Evolutionary conservation across 208 protist species (phyloP).

Genomic region (Leishmania gerbilli): DNA sequence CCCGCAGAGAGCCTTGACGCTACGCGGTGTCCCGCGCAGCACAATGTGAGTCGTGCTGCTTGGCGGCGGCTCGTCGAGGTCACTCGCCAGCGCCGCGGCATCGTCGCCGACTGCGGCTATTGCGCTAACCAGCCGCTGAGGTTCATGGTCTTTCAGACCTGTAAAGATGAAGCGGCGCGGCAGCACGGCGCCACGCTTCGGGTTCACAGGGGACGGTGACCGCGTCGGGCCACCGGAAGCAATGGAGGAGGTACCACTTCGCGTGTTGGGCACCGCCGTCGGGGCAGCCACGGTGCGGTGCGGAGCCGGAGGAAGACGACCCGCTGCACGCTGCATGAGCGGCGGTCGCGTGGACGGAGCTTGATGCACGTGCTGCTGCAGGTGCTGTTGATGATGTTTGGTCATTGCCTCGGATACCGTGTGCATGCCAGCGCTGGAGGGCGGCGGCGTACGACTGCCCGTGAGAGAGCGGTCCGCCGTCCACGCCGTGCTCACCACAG

Average conservation of each 20-base stretch:
- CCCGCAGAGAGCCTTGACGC: constrained; percentile 83
- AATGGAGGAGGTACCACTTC: constrained; percentile 61
- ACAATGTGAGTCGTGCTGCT: constrained; percentile 73
- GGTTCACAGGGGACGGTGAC: constrained; percentile 84
- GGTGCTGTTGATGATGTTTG: constrained; percentile 9
- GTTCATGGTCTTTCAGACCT: constrained; percentile 59
- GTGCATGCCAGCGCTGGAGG: not conserved
- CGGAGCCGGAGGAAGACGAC: constrained; percentile 23
- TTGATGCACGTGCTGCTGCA: constrained; percentile 5
- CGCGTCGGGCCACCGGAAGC: constrained; percentile 61
- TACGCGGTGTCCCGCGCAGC: constrained; percentile 73
- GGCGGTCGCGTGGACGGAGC: constrained; percentile 10
- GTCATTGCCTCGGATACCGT: not conserved
- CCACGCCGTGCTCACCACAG: constrained; percentile 27
- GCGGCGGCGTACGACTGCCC: constrained; percentile 24
- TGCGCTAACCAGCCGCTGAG: constrained; percentile 36
- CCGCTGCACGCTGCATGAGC: constrained; percentile 22
- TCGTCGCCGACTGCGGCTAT: constrained; percentile 56
- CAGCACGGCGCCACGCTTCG: constrained; percentile 59
- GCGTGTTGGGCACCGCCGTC: constrained; percentile 28
- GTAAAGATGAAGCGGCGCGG: constrained; percentile 78
- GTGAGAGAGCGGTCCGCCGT: constrained; percentile 31
- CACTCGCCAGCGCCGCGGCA: constrained; percentile 49
- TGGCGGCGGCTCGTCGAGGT: constrained; percentile 66
- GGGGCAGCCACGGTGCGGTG: not conserved